phyloP scores from a whole-genome alignment of 139 green algal species.

The Raphidocelis subcapitata region DNA sequence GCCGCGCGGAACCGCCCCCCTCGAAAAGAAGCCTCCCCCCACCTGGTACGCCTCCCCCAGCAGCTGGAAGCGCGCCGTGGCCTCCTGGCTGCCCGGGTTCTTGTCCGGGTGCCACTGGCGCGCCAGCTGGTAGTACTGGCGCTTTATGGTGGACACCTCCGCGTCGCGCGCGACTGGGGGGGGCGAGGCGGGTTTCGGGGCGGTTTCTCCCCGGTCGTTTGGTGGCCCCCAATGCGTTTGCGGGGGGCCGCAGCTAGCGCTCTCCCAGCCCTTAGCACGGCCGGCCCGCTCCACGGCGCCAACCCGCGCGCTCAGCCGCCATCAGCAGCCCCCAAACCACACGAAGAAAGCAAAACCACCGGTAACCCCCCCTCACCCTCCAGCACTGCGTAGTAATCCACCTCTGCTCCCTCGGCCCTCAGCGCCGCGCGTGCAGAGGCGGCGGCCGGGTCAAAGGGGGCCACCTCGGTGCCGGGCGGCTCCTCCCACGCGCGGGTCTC shows the following conservation, averaged over 20 bases:
- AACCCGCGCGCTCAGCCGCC: no score
- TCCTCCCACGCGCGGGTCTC: constrained; percentile 24
- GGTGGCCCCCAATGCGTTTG: no score
- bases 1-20: no score
- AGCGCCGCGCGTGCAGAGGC: constrained; percentile 9
- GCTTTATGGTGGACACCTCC: constrained; percentile 74
- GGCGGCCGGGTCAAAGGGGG: constrained; percentile 13
- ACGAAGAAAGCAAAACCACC: no score
- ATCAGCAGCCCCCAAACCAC: no score
- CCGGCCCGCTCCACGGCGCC: no score
- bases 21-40: no score
- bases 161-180: constrained; percentile 63
- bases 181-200: no score
- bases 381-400: constrained; percentile 34
- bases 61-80: constrained; percentile 86
- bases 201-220: no score
- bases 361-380: constrained; percentile 5
- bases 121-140: constrained; percentile 90
- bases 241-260: no score
- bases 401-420: neutral
- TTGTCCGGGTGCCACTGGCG: constrained; percentile 85
- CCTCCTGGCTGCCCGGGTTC: constrained; percentile 78
- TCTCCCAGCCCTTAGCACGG: no score
- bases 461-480: constrained; percentile 23
- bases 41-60: constrained; percentile 78